These are phyloP conservation scores for Psidium friedrichsthalianum DNA, from an alignment of 345 rosid species.

Conservation along the genomic window DNA sequence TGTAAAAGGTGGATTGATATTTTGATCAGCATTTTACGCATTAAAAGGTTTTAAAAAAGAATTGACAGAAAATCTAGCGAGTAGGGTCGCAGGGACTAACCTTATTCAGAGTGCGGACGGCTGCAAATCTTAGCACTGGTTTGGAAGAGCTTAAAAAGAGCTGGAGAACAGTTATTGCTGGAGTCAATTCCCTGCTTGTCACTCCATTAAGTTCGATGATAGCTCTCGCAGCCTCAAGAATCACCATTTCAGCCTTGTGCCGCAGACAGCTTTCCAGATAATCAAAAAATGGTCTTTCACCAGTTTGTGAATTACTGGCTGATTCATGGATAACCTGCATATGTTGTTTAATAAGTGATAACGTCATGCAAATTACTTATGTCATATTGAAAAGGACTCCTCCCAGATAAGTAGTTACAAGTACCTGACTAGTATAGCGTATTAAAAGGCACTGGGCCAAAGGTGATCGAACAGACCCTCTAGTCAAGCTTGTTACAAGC, in stretches of 20 bases:
- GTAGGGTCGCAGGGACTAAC: slow-evolving; percentile 9
- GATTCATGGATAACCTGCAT: slow-evolving; percentile 85
- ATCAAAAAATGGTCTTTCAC: slow-evolving; percentile 91
- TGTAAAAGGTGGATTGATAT: not conserved
- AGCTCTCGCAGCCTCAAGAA: slow-evolving; percentile 97
- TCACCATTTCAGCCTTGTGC: slow-evolving; percentile 96
- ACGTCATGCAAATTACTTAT: not conserved
- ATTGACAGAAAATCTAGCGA: not conserved
- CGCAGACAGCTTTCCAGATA: slow-evolving; percentile 92
- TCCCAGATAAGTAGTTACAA: not conserved
- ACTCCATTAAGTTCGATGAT: slow-evolving; percentile 95
- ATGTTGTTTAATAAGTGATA: not conserved
- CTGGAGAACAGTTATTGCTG: slow-evolving; percentile 97
- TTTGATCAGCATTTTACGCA: not conserved
- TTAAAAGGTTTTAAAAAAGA: not conserved
- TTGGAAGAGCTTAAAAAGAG: slow-evolving; percentile 92
- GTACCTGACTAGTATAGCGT: slow-evolving; percentile 90
- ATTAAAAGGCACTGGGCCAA: slow-evolving; percentile 94
- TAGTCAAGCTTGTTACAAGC: slow-evolving; percentile 90
- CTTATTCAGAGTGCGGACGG: slow-evolving; percentile 96
- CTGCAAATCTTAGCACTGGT: slow-evolving; percentile 96
- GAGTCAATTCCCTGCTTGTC: slow-evolving; percentile 85
- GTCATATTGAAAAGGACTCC: not conserved
- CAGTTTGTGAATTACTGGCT: slow-evolving; percentile 50
- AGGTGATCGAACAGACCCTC: slow-evolving; percentile 94